These are phyloP conservation scores for Rhodotorula taiwanensis DNA, from an alignment of 768 basidiomycete species.

Conservation along the genomic window DNA sequence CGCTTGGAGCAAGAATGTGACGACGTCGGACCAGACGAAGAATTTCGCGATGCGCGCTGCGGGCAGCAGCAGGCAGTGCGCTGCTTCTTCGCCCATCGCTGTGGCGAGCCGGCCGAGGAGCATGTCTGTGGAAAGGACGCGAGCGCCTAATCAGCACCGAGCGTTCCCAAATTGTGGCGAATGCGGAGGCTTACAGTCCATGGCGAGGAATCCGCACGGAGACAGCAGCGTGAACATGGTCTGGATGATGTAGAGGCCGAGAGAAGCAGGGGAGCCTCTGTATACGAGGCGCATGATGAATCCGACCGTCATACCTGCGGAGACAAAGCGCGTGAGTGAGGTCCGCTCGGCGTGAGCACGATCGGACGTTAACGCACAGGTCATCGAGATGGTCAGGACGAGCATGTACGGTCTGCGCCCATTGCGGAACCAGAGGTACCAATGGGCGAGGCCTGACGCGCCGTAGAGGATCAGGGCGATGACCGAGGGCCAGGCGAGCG, in stretches of 20 bases:
- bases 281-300: slow-evolving; percentile 56
- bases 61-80: slow-evolving; percentile 15
- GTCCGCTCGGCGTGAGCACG: background rate
- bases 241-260: slow-evolving; percentile 42
- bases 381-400: slow-evolving; percentile 57
- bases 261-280: slow-evolving; percentile 53
- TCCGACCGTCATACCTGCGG: slow-evolving; percentile 55
- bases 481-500: background rate
- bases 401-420: slow-evolving; percentile 51
- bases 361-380: slow-evolving; percentile 46
- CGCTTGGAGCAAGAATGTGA: slow-evolving; percentile 23
- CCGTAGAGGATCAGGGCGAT: slow-evolving; percentile 15
- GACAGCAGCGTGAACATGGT: slow-evolving; percentile 40
- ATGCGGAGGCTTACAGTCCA: slow-evolving; percentile 49
- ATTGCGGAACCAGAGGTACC: background rate
- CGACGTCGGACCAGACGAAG: slow-evolving; percentile 49
- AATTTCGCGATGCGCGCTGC: slow-evolving; percentile 51
- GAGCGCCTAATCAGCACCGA: too few species aligned
- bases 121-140: too few species aligned
- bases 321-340: background rate
- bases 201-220: slow-evolving; percentile 61
- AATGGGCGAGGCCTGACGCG: background rate
- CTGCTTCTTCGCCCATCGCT: slow-evolving; percentile 45
- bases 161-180: too few species aligned
- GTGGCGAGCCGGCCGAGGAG: slow-evolving; percentile 58